Evolutionary conservation across 1,284 basidiomycete genomes (phyloP).

Genomic region (Irpex lacteus): DNA sequence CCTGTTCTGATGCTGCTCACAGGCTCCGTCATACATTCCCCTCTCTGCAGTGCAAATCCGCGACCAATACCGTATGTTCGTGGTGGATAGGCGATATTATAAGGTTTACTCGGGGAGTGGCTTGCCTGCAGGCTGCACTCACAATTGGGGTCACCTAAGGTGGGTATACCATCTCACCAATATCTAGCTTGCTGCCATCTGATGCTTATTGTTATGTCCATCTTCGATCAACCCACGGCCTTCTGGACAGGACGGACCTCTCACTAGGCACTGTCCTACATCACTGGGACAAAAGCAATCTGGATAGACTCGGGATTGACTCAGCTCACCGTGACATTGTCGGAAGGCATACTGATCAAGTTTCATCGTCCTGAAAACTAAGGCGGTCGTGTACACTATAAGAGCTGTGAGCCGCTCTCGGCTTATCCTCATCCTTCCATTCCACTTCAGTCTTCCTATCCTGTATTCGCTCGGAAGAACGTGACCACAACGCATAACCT

Average conservation of each 20-base stretch:
- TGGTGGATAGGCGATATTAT: constrained; percentile 9
- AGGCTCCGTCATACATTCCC: constrained; percentile 1
- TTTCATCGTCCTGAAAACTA: constrained; percentile 9
- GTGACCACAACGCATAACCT: background rate
- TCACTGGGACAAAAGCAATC: constrained; percentile 24
- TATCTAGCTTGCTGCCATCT: constrained; percentile 17
- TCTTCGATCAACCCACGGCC: constrained; percentile 24
- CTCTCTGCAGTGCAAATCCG: background rate
- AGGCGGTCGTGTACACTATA: constrained; percentile 18
- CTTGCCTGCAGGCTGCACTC: background rate
- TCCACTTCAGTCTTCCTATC: background rate
- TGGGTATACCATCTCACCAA: constrained; percentile 19
- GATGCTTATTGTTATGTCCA: constrained; percentile 27
- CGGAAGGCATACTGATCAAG: constrained; percentile 18
- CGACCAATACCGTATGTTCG: constrained; percentile 1
- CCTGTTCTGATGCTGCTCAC: background rate
- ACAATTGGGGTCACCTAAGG: constrained; percentile 27
- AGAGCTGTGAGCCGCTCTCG: constrained; percentile 8
- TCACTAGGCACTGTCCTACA: constrained; percentile 15
- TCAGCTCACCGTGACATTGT: constrained; percentile 21
- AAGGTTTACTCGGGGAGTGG: constrained; percentile 6
- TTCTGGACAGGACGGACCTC: constrained; percentile 9
- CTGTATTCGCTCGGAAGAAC: background rate
- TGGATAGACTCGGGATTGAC: constrained; percentile 24
- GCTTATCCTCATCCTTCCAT: constrained; percentile 9